Conservation (phyloP, 768 basidiomycete genomes). For the Mycena alexandri region DNA sequence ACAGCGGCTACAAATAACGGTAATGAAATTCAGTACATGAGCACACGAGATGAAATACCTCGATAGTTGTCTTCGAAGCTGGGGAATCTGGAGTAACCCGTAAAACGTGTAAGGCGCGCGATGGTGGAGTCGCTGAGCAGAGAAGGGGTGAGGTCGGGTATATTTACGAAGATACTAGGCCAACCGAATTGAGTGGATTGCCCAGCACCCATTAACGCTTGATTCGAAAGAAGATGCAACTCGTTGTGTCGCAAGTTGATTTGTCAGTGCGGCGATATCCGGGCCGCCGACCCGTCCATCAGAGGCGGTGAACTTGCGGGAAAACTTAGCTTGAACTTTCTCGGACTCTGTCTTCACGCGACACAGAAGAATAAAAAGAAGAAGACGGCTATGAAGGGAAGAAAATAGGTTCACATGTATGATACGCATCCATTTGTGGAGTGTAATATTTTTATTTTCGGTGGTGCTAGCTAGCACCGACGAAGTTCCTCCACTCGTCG, state of each 20-base stretch:
- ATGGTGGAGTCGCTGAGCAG: conserved; percentile 58
- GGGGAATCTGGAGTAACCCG: conserved; percentile 92
- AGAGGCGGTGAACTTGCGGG: background rate
- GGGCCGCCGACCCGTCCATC: no score
- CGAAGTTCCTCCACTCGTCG: no score
- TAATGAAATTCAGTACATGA: conserved; percentile 56
- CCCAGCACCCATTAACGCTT: conserved; percentile 72
- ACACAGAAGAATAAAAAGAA: background rate
- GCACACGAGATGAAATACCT: conserved; percentile 42
- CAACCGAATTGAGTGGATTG: conserved; percentile 64
- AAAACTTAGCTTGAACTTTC: conserved; percentile 28
- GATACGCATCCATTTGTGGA: no score
- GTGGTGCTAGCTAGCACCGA: no score
- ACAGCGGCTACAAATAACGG: conserved; percentile 71
- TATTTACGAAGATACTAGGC: conserved; percentile 32
- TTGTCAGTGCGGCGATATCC: background rate
- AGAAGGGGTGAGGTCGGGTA: conserved; percentile 24
- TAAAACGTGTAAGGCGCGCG: conserved; percentile 85
- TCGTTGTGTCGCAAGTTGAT: conserved; percentile 2
- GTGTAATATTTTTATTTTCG: no score
- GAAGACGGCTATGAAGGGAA: conserved; percentile 9
- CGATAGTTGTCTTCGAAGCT: conserved; percentile 85
- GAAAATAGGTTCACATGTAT: no score
- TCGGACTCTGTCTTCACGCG: conserved; percentile 24
- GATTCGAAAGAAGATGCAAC: background rate